Conservation (phyloP, 495 filamentous ascomycete species). For the Penicilliopsis zonata region DNA sequence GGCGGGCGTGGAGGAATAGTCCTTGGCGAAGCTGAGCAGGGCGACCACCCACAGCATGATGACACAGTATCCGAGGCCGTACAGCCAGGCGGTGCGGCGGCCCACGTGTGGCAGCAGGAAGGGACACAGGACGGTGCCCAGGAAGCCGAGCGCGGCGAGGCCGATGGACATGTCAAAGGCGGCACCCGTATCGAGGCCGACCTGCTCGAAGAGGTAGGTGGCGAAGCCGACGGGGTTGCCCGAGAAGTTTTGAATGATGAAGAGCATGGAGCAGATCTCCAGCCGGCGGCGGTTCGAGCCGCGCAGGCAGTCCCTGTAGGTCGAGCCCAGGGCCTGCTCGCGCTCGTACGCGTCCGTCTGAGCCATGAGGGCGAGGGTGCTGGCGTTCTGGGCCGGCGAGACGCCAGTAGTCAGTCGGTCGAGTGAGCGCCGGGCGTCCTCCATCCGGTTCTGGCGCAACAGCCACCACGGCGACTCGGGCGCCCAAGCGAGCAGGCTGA, state of each 20-base stretch:
- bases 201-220: slow-evolving; percentile 33
- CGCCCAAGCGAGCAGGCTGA: slow-evolving; percentile 23
- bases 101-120: slow-evolving; percentile 34
- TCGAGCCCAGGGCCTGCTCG: slow-evolving; percentile 13
- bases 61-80: no score
- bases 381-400: slow-evolving; percentile 3
- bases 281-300: slow-evolving; percentile 26
- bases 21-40: slow-evolving; percentile 2
- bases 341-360: slow-evolving; percentile 26
- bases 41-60: slow-evolving; percentile 1
- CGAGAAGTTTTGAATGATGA: slow-evolving; percentile 16
- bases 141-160: slow-evolving; percentile 31
- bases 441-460: slow-evolving; percentile 17
- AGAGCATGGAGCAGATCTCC: slow-evolving; percentile 20
- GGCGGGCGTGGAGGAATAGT: slow-evolving; percentile 1
- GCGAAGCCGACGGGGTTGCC: slow-evolving; percentile 18
- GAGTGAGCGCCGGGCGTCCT: slow-evolving; percentile 35
- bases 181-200: slow-evolving; percentile 16
- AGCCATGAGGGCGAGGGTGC: slow-evolving; percentile 36
- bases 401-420: slow-evolving; percentile 16
- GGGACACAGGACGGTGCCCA: slow-evolving; percentile 41
- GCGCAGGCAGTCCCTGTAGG: slow-evolving; percentile 28
- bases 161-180: slow-evolving; percentile 21
- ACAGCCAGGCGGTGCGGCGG: slow-evolving; percentile 39
- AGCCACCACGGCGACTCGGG: slow-evolving; percentile 40